Percentiles rank a stretch among this genome's conserved stretches.
Evolutionary conservation across 371 early-diverging fungal species (phyloP).

Genomic region (Haplosporangium sp.): DNA sequence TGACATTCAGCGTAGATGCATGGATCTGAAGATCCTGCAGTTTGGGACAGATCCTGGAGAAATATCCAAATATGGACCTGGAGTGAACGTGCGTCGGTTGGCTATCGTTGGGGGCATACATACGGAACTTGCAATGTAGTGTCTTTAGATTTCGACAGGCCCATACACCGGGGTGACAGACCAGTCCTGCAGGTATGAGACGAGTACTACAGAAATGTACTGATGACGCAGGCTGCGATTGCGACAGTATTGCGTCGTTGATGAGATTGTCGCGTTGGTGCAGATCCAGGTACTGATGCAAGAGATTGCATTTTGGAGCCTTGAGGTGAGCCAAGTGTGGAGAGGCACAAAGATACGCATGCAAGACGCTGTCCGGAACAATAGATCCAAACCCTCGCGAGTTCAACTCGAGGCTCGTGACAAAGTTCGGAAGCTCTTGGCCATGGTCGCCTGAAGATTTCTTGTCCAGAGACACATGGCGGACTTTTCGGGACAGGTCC

Average conservation of each 20-base stretch:
- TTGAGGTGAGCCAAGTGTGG: not conserved
- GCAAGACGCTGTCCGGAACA: not conserved
- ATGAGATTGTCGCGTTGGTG: too few species aligned
- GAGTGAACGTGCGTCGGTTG: not conserved
- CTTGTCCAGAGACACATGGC: not conserved
- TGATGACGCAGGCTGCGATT: too few species aligned
- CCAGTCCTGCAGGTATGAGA: too few species aligned
- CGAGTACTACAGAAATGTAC: too few species aligned
- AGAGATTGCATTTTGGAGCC: not conserved
- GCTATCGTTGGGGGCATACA: not conserved
- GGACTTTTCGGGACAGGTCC: too few species aligned
- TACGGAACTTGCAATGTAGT: not conserved
- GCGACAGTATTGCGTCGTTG: too few species aligned
- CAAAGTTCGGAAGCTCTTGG: not conserved
- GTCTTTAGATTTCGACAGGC: not conserved
- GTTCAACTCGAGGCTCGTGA: not conserved
- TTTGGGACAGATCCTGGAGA: not conserved
- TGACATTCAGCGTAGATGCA: not conserved
- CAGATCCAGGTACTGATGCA: not conserved
- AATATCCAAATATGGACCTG: not conserved
- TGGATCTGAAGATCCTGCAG: not conserved
- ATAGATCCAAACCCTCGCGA: not conserved
- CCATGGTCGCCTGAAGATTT: not conserved
- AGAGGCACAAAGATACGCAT: not conserved
- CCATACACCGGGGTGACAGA: too few species aligned